A percentile compares a stretch with the other conserved stretches of the same genome.
phyloP scores from a whole-genome alignment of 371 early-diverging fungal genomes.

The Globomyces sp. region DNA sequence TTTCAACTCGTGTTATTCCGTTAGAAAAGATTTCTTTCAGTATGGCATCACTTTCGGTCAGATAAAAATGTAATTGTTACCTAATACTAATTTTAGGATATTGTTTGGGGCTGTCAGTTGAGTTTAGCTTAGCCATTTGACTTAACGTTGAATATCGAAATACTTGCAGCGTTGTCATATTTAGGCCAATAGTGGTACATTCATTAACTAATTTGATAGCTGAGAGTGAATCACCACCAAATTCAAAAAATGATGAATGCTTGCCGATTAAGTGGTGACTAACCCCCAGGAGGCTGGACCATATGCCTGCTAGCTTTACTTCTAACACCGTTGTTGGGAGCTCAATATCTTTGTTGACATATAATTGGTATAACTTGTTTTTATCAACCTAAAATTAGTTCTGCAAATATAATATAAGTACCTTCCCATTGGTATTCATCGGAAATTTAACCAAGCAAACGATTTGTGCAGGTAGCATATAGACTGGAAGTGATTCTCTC shows the following conservation, averaged over 20 bases:
- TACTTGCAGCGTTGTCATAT: slow-evolving; percentile 18
- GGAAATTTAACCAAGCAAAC: slow-evolving; percentile 19
- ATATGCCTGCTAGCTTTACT: slow-evolving; percentile 17
- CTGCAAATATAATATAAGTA: not conserved
- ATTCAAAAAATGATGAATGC: slow-evolving; percentile 19
- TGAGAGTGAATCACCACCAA: slow-evolving; percentile 23
- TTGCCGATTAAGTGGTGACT: slow-evolving; percentile 13
- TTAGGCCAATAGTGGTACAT: slow-evolving; percentile 6
- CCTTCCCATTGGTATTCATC: slow-evolving; percentile 30
- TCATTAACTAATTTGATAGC: slow-evolving; percentile 12
- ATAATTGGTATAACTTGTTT: not conserved
- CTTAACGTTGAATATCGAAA: slow-evolving; percentile 3
- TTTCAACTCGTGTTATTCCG: not conserved
- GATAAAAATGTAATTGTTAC: not conserved
- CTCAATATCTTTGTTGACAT: slow-evolving; percentile 4
- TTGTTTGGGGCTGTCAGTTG: too few species aligned
- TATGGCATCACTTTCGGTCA: not conserved
- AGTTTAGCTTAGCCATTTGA: not conserved
- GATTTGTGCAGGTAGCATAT: slow-evolving; percentile 29
- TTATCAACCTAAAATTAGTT: not conserved
- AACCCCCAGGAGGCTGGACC: slow-evolving; percentile 21
- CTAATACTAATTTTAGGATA: not conserved
- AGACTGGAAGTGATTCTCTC: slow-evolving; percentile 23
- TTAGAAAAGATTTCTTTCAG: not conserved
- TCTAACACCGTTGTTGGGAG: slow-evolving; percentile 18